These are phyloP conservation scores for Paecilomyces niveus DNA, from an alignment of 2,329 filamentous ascomycete species.

Conservation along the genomic window DNA sequence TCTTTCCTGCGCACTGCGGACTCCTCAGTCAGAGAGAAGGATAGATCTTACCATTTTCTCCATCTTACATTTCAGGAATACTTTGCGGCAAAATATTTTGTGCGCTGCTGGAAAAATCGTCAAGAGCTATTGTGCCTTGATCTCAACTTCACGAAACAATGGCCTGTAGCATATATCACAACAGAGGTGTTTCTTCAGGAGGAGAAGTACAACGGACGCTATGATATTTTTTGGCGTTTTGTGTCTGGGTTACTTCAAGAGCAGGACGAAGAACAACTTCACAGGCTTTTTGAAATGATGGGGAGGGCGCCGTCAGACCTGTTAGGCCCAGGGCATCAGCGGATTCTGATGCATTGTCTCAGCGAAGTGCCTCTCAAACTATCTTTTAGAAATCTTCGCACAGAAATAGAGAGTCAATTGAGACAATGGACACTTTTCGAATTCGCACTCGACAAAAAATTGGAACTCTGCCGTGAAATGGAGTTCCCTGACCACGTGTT, in stretches of 20 bases:
- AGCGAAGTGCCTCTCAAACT: slow-evolving; percentile 17
- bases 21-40: slow-evolving; percentile 2
- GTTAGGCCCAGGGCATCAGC: slow-evolving; percentile 31
- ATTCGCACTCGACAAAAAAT: background rate
- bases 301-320: slow-evolving; percentile 29
- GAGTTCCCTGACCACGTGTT: background rate
- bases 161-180: background rate
- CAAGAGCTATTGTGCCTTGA: slow-evolving; percentile 8
- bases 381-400: background rate
- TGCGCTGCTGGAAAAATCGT: slow-evolving; percentile 20
- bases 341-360: slow-evolving; percentile 34
- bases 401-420: background rate
- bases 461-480: background rate
- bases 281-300: slow-evolving; percentile 23
- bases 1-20: slow-evolving; percentile 35
- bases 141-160: background rate
- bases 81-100: slow-evolving; percentile 37
- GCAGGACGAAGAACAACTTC: slow-evolving; percentile 5
- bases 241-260: slow-evolving; percentile 29
- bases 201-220: slow-evolving; percentile 34
- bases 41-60: slow-evolving; percentile 32
- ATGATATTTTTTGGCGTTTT: slow-evolving; percentile 40
- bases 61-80: slow-evolving; percentile 40
- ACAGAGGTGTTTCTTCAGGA: slow-evolving; percentile 20
- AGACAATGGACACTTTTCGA: background rate